phyloP scores from a whole-genome alignment of 495 filamentous ascomycete species.

The Neurospora intermedia region DNA sequence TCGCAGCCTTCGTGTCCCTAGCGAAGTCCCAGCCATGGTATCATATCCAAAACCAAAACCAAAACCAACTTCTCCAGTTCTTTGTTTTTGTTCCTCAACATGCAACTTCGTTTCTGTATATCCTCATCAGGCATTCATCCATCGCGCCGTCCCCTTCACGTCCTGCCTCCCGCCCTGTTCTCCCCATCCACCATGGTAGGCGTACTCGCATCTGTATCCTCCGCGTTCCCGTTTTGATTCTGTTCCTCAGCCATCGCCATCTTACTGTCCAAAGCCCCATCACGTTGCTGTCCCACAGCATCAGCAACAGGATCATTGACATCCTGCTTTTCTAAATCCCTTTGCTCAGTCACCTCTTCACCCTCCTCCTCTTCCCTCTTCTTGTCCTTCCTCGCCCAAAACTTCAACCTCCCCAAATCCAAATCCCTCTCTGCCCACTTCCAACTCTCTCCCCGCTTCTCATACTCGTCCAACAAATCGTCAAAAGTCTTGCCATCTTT shows the following conservation, averaged over 20 bases:
- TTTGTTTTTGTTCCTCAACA: not conserved
- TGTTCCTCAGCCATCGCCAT: not conserved
- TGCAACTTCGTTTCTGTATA: not conserved
- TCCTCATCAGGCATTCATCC: not conserved
- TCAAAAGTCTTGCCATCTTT: slow-evolving; percentile 49
- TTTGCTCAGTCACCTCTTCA: not conserved
- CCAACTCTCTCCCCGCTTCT: slow-evolving; percentile 24
- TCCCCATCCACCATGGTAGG: not conserved
- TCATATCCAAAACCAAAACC: not conserved
- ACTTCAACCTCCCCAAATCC: not conserved
- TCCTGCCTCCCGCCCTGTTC: not conserved
- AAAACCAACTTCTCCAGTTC: too few species aligned
- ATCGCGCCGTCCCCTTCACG: not conserved
- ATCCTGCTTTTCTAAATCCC: not conserved
- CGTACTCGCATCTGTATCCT: not conserved
- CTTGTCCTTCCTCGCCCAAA: not conserved
- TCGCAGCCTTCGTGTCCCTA: not conserved
- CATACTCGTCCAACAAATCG: slow-evolving; percentile 42
- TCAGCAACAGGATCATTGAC: not conserved
- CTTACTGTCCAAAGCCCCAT: not conserved
- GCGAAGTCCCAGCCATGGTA: not conserved
- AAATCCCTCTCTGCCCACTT: slow-evolving; percentile 27
- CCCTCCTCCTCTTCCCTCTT: not conserved
- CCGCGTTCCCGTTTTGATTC: not conserved
- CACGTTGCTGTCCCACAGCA: not conserved